These are phyloP conservation scores for Tulasnella sp. DNA, from an alignment of 768 basidiomycete species.

Conservation along the genomic window DNA sequence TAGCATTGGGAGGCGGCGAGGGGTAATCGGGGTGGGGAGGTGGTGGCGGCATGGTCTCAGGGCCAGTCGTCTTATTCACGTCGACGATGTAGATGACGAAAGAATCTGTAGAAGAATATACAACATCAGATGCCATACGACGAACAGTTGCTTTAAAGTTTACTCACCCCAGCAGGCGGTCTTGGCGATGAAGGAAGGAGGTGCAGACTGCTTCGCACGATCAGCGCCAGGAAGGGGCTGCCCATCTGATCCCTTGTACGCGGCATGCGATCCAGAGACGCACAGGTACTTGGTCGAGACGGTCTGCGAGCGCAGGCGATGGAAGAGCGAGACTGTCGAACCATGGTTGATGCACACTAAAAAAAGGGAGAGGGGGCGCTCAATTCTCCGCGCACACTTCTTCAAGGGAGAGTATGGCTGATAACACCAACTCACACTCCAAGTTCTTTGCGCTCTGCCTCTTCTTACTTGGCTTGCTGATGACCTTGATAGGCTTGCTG, in stretches of 20 bases:
- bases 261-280: slow-evolving; percentile 85
- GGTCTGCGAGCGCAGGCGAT: slow-evolving; percentile 89
- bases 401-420: background rate
- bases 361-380: slow-evolving; percentile 8
- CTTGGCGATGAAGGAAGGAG: slow-evolving; percentile 79
- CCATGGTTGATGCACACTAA: slow-evolving; percentile 92
- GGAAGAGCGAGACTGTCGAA: slow-evolving; percentile 89
- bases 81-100: slow-evolving; percentile 98
- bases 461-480: slow-evolving; percentile 97
- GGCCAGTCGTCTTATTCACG: slow-evolving; percentile 69
- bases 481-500: slow-evolving; percentile 93
- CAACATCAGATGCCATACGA: slow-evolving; percentile 17
- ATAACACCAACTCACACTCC: slow-evolving; percentile 49
- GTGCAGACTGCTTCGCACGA: slow-evolving; percentile 54
- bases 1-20: slow-evolving; percentile 81
- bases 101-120: slow-evolving; percentile 42
- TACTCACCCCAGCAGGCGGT: slow-evolving; percentile 79
- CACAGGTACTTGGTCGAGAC: slow-evolving; percentile 94
- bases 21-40: slow-evolving; percentile 85
- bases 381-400: background rate
- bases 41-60: slow-evolving; percentile 67
- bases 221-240: slow-evolving; percentile 72
- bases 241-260: slow-evolving; percentile 89
- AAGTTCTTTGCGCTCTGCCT: slow-evolving; percentile 86
- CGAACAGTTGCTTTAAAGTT: slow-evolving; percentile 13